Evolutionary conservation across 371 early-diverging fungal genomes (phyloP), one percentile per base, ranked within the genome.

Genomic region (Umbelopsis sp.): DNA sequence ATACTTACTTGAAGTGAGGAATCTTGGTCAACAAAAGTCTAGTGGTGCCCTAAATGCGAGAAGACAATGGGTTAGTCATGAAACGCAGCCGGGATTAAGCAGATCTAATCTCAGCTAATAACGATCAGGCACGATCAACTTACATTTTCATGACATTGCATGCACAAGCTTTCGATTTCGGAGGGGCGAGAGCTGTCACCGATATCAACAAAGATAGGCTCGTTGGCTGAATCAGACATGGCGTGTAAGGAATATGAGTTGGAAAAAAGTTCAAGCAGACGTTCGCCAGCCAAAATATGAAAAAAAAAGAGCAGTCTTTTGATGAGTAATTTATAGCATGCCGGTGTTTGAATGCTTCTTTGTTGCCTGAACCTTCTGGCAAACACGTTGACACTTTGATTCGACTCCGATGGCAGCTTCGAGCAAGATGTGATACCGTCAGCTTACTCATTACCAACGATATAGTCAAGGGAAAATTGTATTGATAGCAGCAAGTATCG

Each of bases 91-190:
- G 18, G 12, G 48, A 48, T 35, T 2, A 41, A 35, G 57, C 12
- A 35, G 57, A 37, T 57, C 22, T 8, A 52, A 3, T 25, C 29
- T 45, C 25, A 45, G 52, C 25, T 41, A 41, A 41, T 5, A 12
- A 0, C 38, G 38, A 38, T 38, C 22, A 22, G 22, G 22, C 0
- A 4, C 4, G 29, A 18, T 20, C 12, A 20, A 65, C 84, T 69
- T 87, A 93, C 94, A 72, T 92, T 92, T 70, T 96, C 86, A 50
- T 87, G 80, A 80, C 97, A 97, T 73, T 89, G 89, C 93, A 97
- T 93, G 81, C 97, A 97, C 50, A 92, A 78, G 70, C 91, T 90
- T 80, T 97, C 97, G 65, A 97, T 89, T 78, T 94, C 97, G 20
- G 93, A 91, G 46, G 89, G 88, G 20, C 81, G 76, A 32, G 76